Evolutionary conservation across 768 basidiomycete genomes (phyloP).

Genomic region (Gloeopeniophorella convolvens): DNA sequence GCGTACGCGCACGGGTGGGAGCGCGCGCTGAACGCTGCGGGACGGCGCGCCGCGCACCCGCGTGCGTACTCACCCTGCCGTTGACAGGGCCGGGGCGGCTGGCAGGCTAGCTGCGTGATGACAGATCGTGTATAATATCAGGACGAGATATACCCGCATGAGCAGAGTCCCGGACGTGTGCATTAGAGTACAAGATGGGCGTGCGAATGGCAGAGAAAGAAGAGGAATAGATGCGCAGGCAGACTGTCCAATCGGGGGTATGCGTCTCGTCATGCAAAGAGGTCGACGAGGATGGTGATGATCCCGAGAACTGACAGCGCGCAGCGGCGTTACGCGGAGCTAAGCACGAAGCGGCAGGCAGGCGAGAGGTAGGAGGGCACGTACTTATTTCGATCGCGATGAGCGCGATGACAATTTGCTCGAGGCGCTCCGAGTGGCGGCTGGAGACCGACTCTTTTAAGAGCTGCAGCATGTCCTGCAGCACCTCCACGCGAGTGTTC

Average conservation of each 20-base stretch:
- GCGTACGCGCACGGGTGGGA: constrained; percentile 7
- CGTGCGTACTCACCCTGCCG: too few relatives aligned
- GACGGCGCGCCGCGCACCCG: too few relatives aligned
- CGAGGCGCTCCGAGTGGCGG: constrained; percentile 83
- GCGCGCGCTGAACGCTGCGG: too few relatives aligned
- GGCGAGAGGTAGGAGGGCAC: constrained; percentile 23
- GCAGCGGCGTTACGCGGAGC: constrained; percentile 1
- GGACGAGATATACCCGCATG: background rate
- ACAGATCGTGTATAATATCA: background rate
- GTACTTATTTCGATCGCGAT: constrained; percentile 84
- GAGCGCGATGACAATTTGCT: constrained; percentile 87
- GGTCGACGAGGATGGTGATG: constrained; percentile 83
- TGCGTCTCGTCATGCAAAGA: constrained; percentile 30
- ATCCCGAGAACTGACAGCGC: constrained; percentile 89
- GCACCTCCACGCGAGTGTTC: constrained; percentile 90
- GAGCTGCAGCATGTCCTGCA: constrained; percentile 95
- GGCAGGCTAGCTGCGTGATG: background rate
- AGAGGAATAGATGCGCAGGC: constrained; percentile 2
- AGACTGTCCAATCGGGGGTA: background rate
- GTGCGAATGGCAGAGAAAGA: background rate
- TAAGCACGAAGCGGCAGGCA: background rate
- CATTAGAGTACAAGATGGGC: constrained; percentile 33
- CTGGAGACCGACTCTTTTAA: constrained; percentile 92
- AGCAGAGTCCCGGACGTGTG: background rate
- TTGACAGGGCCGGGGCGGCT: too few relatives aligned